Percentiles rank a stretch among this genome's conserved stretches.
Conservation (phyloP, 352 stramenopile genomes). For the Phytopythium cucurbitacearum region DNA sequence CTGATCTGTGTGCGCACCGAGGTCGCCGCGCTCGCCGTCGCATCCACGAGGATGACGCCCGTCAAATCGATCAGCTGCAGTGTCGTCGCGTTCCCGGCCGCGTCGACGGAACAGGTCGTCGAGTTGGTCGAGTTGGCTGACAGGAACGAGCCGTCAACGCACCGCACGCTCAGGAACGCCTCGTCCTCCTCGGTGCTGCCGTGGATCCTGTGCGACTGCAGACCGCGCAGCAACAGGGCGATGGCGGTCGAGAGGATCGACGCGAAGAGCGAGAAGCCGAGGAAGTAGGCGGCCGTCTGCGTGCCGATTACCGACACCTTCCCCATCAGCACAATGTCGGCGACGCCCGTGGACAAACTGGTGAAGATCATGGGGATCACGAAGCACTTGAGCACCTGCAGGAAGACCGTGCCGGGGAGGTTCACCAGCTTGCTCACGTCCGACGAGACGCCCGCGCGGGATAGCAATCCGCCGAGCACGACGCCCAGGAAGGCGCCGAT, state of each 20-base stretch:
- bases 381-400: slow-evolving; percentile 29
- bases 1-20: slow-evolving; percentile 9
- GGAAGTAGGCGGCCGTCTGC: slow-evolving; percentile 6
- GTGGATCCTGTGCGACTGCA: slow-evolving; percentile 5
- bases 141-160: slow-evolving; percentile 4
- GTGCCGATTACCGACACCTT: slow-evolving; percentile 11
- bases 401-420: slow-evolving; percentile 24
- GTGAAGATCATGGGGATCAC: slow-evolving; percentile 22
- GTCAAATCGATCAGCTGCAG: slow-evolving; percentile 7
- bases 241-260: slow-evolving; percentile 1
- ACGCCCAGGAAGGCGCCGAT: slow-evolving; percentile 22
- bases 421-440: slow-evolving; percentile 19
- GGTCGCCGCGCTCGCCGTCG: background rate
- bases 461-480: slow-evolving; percentile 16
- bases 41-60: slow-evolving; percentile 4
- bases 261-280: slow-evolving; percentile 3
- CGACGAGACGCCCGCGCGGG: slow-evolving; percentile 11
- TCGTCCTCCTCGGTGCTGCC: slow-evolving; percentile 8
- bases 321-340: slow-evolving; percentile 9
- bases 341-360: slow-evolving; percentile 7
- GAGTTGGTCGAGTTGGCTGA: background rate
- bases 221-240: slow-evolving; percentile 4
- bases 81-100: background rate
- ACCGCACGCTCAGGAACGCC: slow-evolving; percentile 5
- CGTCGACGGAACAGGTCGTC: background rate